Base-by-base conservation (phyloP, 1,284 basidiomycete species). In the Cerrena zonata region DNA sequence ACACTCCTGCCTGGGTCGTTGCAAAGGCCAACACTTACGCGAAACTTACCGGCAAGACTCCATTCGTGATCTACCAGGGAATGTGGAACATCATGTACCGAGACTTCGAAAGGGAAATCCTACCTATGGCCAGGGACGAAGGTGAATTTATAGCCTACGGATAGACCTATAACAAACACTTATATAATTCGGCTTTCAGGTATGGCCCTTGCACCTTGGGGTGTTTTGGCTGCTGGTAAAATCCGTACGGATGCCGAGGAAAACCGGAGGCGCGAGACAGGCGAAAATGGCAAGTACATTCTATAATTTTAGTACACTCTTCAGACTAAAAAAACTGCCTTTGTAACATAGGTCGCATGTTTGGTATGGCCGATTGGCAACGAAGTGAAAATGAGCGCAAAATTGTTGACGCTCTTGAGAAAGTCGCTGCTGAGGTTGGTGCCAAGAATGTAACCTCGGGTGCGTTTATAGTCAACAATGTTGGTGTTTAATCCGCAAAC, bases 51-150 rank as follows among this genome's bases (percentile, higher is more conserved):
- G 74, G 72, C 13, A 69, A 76, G 58, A 72, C 74, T 0, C 76
- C 74, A 1, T 80, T 80, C 56, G 65, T 69, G 2, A 68, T 80
- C 52, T 80, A 80, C 56, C 77, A 80, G 56, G 78, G 78, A n/a
- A 55, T 57, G 23, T 80, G 78, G 77, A 77, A 68, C 52, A 66
- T 77, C n/a, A 62, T 76, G 53, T 42, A 64, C 4, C 67, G 77
- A 7, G 68, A 69, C 27, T 69, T 79, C 38, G 77, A 78, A 61
- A 64, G 76, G 4, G 78, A 80, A 5, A 77, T 80, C 47, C 68
- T 80, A 26, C 77, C 76, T 1, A 79, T 80, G 77, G 68, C 65
- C 10, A 66, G 69, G 18, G 56, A 58, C 13, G 65, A 72, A 57
- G 77, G 77, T 62, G 25, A n/a, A n/a, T n/a, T n/a, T n/a, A n/a